Evolutionary conservation across 2,329 filamentous ascomycete species (phyloP), one percentile per base, ranked within the genome.

Genomic region (Arthroderma sp.): DNA sequence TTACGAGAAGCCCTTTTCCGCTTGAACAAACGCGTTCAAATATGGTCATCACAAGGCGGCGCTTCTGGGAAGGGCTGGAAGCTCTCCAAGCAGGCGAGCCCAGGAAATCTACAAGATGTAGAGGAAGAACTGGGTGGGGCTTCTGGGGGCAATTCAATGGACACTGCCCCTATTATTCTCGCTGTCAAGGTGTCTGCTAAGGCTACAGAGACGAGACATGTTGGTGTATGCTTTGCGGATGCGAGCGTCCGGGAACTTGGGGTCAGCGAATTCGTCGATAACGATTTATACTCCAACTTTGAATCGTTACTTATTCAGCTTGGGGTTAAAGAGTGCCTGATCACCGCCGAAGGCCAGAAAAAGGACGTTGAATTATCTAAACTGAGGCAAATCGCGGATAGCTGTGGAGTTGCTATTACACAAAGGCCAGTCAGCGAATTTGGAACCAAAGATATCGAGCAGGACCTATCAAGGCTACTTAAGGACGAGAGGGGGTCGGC

Each of bases 251-350:
- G 93, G 55, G 93, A 98, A 75, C 80, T 98, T 1, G 93, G 93
- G 7, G 90, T 98, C 56, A 95, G 88, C 76, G 94, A 98, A 69
- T 98, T 98, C 63, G 81, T 95, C n/a, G 93, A 98, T 77, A 98
- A 97, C 67, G 93, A 98, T 68, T 79, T 96, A 8, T 98, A 94
- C 75, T 97, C 91, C 55, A 98, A 98, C 70, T 94, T 98, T 63
- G 93, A 98, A 74, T 90, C 91, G 2, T 79, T 98, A 17, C 81
- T 98, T 55, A 98, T 98, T 63, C 94, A 98, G 69, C 82, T 98
- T 2, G 93, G 93, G 4, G 89, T 96, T 19, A 93, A 90, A 68
- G 93, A 98, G 71, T 96, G 91, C 66, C 75, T 98, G 31, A 74
- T 98, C n/a, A 86, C 89, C 65, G 74, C 82, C 19, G 91, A 97